phyloP scores from a whole-genome alignment of 2,329 filamentous ascomycete genomes.

The Fonsecaea erecta region DNA sequence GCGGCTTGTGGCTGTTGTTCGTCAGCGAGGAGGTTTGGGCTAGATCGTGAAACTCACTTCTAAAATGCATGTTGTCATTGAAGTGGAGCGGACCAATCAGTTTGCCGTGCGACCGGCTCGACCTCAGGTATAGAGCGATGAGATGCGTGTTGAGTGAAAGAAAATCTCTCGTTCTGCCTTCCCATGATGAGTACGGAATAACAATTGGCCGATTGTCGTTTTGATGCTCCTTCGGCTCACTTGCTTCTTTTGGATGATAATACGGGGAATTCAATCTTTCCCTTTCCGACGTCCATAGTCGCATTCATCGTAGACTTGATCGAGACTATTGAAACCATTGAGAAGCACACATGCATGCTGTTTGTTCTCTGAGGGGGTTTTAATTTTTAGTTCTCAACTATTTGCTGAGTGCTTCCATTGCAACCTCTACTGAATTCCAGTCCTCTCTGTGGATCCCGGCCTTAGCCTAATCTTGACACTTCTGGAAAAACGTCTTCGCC shows the following conservation, averaged over 20 bases:
- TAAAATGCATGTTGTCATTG: constrained; percentile 15
- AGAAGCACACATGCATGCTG: too few relatives aligned
- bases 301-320: too few relatives aligned
- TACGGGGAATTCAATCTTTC: not conserved
- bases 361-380: too few relatives aligned
- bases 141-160: not conserved
- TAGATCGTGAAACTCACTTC: not conserved
- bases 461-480: not conserved
- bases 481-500: constrained; percentile 8
- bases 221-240: not conserved
- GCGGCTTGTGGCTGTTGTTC: constrained; percentile 14
- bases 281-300: too few relatives aligned
- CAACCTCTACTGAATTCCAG: too few relatives aligned
- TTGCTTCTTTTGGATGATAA: not conserved
- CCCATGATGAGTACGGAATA: not conserved
- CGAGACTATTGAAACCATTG: too few relatives aligned
- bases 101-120: not conserved
- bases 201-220: not conserved
- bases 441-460: not conserved
- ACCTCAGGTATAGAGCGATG: not conserved
- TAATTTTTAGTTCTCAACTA: too few relatives aligned
- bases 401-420: too few relatives aligned
- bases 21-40: constrained; percentile 1
- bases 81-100: not conserved
- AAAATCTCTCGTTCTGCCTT: not conserved